Evolutionary conservation across 176 grass and related monocot species (phyloP), one percentile per base, ranked within the genome.

Genomic region (Poa pratensis): DNA sequence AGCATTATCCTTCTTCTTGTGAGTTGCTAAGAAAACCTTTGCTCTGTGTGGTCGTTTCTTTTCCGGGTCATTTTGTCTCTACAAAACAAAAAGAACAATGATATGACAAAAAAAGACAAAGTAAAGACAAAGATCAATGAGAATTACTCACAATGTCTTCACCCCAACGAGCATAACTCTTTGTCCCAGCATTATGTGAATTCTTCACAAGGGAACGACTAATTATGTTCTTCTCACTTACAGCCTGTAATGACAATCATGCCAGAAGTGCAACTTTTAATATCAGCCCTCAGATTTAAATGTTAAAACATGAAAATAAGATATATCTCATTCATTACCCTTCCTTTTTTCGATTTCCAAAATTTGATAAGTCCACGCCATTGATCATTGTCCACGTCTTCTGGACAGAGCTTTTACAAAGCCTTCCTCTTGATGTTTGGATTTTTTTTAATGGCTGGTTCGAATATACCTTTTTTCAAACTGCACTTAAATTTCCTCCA

Each of bases 91-190:
- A n/a, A 14, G 3, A 1, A 9, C 46, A n/a, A 1, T 3, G 53
- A 55, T 20, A 55, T 55, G 7, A 55, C 17, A 55, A 55, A 53
- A 52, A 18, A 7, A 19, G 4, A 53, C 5, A 53, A 1, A 53
- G 5, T 18, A 53, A n/a, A n/a, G n/a, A n/a, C n/a, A n/a, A n/a
- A n/a, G n/a, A n/a, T n/a, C n/a, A n/a, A 62, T 12, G 13, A 64
- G 1, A 15, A 49, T 30, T 64, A 66, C 35, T 72, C 34, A 87
- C 78, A 55, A 87, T 20, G 6, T 87, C 78, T 18, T 80, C 32
- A 30, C 54, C 40, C 78, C 70, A 66, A 37, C 54, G 54, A 37
- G 78, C 69, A 87, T 64, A 87, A 39, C 79, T 82, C 45, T 82
- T 82, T 57, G 85, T 76, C 24, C 65, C 66, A 10, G 52, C 64